Evolutionary conservation across 257 asterid species (phyloP), one percentile per base, ranked within the genome.

Genomic region (Echites panduratus): DNA sequence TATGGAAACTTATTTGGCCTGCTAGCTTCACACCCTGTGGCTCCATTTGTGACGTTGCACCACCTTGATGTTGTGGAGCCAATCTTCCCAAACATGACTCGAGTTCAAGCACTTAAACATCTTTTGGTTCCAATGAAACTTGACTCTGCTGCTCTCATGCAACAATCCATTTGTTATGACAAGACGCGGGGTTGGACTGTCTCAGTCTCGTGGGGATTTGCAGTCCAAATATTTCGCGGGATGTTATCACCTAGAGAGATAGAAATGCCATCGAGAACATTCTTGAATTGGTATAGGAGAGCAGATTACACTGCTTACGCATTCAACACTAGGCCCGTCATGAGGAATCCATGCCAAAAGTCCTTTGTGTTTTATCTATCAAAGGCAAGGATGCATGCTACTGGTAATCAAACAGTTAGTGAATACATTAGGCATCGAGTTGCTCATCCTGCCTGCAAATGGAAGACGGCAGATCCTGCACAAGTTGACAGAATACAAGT

Each of bases 11-110:
- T 92, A 17, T 87, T 90, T 12, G 98, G 98, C 9, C 85, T 92
- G 32, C 76, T 92, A 32, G 89, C 95, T 1, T 85, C 98, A 4
- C 97, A 92, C 48, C 97, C 97, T 2, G 73, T 90, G 40, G 76
- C 96, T 0, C 98, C 98, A 5, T 82, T 92, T 62, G 95, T 90
- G 65, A 84, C 98, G 0, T 68, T 92, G 72, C 98, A 92, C 85
- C 98, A 92, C 83, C 86, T 92, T 8, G 96, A 90, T 26, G 96
- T 92, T 62, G 91, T 92, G 77, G 98, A 88, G 65, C 96, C 98
- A 0, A 87, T 92, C 32, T 92, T 92, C 80, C 98, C 96, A 0
- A 86, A 92, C 2, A 79, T 82, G 26, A 86, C 91, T 67, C 89
- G 81, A 24, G 78, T 86, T 54, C 80, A 88, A 79, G 92, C 97